Percentiles rank a stretch among this genome's conserved stretches.
Evolutionary conservation across 2,329 filamentous ascomycete species (phyloP).

Genomic region (Claviceps pazoutovae): DNA sequence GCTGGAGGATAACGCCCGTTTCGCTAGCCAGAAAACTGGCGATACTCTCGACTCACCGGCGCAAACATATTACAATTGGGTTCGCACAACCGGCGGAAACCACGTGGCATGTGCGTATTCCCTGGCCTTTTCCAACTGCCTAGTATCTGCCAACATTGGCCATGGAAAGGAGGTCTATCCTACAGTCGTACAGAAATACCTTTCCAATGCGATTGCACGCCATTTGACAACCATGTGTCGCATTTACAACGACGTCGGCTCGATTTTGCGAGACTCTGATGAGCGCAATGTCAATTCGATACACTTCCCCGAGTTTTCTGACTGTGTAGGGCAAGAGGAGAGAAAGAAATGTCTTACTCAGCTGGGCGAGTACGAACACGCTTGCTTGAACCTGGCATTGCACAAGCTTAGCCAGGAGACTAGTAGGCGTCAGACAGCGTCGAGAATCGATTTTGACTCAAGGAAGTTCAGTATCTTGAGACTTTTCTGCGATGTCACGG

Average conservation of each 20-base stretch:
- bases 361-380: slow-evolving; percentile 6
- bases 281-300: slow-evolving; percentile 11
- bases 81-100: slow-evolving; percentile 7
- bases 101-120: slow-evolving; percentile 8
- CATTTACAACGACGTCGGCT: slow-evolving; percentile 9
- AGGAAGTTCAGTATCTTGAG: not conserved
- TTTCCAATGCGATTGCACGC: slow-evolving; percentile 3
- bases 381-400: not conserved
- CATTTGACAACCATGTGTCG: slow-evolving; percentile 7
- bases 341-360: slow-evolving; percentile 1
- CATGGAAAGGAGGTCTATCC: slow-evolving; percentile 4
- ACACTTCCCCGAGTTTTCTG: slow-evolving; percentile 9
- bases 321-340: not conserved
- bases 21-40: not conserved
- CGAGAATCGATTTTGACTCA: not conserved
- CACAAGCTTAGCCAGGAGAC: not conserved
- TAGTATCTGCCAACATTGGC: slow-evolving; percentile 5
- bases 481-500: not conserved
- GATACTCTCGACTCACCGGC: not conserved
- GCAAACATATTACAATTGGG: slow-evolving; percentile 8
- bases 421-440: not conserved
- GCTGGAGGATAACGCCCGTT: slow-evolving; percentile 1
- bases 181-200: slow-evolving; percentile 5
- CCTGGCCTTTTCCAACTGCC: slow-evolving; percentile 8
- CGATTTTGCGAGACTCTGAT: slow-evolving; percentile 5